These are phyloP conservation scores for Monascus purpureus DNA, from an alignment of 495 filamentous ascomycete species.

Conservation along the genomic window DNA sequence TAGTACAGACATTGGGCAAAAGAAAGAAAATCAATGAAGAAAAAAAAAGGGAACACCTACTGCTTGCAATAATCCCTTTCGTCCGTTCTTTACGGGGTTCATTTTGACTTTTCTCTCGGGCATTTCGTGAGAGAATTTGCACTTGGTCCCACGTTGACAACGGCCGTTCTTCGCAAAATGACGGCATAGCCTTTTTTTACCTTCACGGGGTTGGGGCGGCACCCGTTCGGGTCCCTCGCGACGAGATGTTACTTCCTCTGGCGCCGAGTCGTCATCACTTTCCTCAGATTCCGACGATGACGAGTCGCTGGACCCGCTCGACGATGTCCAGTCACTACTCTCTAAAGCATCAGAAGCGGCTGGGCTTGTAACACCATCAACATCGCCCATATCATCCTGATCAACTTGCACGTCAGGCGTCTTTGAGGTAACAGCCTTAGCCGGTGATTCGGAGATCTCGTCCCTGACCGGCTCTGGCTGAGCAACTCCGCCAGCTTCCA, in stretches of 20 bases:
- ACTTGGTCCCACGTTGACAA: slow-evolving; percentile 30
- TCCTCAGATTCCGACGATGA: slow-evolving; percentile 20
- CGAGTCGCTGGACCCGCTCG: slow-evolving; percentile 17
- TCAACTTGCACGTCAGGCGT: no score
- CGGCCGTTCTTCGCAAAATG: slow-evolving; percentile 32
- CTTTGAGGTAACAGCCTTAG: no score
- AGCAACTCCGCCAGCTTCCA: no score
- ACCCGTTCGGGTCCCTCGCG: slow-evolving; percentile 28
- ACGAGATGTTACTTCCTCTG: slow-evolving; percentile 27
- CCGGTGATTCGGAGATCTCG: no score
- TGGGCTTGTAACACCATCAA: background rate
- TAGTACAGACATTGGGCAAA: background rate
- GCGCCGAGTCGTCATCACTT: slow-evolving; percentile 25
- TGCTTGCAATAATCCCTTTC: slow-evolving; percentile 36
- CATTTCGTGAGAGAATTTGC: slow-evolving; percentile 32
- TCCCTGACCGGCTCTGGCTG: no score
- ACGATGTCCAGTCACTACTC: slow-evolving; percentile 23
- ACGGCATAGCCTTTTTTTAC: slow-evolving; percentile 25
- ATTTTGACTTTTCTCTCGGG: slow-evolving; percentile 19
- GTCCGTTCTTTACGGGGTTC: slow-evolving; percentile 19
- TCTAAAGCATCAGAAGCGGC: slow-evolving; percentile 10
- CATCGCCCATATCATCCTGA: no score
- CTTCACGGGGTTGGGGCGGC: slow-evolving; percentile 25
- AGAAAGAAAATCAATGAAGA: background rate
- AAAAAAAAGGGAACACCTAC: slow-evolving; percentile 20